Percentiles rank a stretch among this genome's conserved stretches.
These are phyloP conservation scores for Pseudomicrostroma phylloplanum DNA, from an alignment of 1,284 basidiomycete species.

Conservation along the genomic window DNA sequence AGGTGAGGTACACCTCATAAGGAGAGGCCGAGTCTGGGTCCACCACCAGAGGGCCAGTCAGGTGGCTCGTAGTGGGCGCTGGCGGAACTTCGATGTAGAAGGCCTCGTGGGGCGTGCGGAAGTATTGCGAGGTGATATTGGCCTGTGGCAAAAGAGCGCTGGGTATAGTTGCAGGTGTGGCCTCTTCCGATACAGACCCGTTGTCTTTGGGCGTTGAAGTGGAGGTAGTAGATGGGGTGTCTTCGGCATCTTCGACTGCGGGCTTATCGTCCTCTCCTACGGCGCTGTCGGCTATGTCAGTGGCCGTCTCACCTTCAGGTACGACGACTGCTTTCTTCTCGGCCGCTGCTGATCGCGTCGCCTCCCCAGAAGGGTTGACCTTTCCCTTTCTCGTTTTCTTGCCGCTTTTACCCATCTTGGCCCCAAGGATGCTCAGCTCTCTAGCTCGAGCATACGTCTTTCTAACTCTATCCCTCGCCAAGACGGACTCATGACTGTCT, in stretches of 20 bases:
- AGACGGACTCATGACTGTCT: slow-evolving; percentile 55
- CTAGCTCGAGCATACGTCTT: slow-evolving; percentile 32
- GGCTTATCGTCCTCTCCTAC: background rate
- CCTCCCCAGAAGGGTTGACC: background rate
- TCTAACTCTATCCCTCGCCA: slow-evolving; percentile 55
- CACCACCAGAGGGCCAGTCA: slow-evolving; percentile 9
- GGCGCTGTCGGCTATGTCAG: background rate
- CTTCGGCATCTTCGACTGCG: background rate
- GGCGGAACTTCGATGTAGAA: slow-evolving; percentile 59
- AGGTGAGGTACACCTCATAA: slow-evolving; percentile 81
- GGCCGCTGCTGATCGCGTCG: background rate
- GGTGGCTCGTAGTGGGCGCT: background rate
- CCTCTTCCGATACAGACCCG: too few relatives aligned
- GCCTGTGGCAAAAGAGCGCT: too few relatives aligned
- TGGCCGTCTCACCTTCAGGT: background rate
- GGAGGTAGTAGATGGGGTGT: background rate
- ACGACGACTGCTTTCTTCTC: background rate
- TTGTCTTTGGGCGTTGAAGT: background rate
- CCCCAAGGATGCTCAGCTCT: slow-evolving; percentile 8
- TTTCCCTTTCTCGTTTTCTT: slow-evolving; percentile 2
- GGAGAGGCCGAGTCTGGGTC: slow-evolving; percentile 71
- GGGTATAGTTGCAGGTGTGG: too few relatives aligned
- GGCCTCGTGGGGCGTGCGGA: slow-evolving; percentile 74
- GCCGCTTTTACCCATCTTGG: slow-evolving; percentile 7
- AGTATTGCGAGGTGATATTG: slow-evolving; percentile 60